Evolutionary conservation across 164 flowering plant genomes (phyloP).

Genomic region (Macadamia tetraphylla): DNA sequence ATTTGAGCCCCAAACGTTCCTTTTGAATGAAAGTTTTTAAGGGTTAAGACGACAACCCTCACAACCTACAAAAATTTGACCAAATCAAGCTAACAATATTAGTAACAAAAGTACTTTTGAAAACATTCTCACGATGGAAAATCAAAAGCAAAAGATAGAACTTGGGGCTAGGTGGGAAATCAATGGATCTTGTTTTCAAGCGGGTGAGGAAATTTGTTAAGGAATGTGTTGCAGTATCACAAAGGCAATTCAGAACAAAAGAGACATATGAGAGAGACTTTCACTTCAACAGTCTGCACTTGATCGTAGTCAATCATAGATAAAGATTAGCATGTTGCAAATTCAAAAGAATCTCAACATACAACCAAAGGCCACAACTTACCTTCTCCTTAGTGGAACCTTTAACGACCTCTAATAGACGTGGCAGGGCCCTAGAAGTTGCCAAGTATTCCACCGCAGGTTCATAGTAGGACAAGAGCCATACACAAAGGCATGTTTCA

Average conservation of each 20-base stretch:
- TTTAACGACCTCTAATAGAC: conserved; percentile 78
- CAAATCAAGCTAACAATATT: conserved; percentile 1
- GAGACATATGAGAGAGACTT: no score
- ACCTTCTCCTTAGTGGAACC: conserved; percentile 97
- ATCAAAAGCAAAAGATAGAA: no score
- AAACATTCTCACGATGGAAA: not conserved
- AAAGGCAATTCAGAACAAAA: no score
- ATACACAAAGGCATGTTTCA: conserved; percentile 92
- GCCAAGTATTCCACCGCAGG: conserved; percentile 89
- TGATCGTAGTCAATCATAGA: no score
- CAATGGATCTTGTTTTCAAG: no score
- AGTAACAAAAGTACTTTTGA: not conserved
- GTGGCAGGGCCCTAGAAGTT: conserved; percentile 73
- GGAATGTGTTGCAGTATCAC: no score
- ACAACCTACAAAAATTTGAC: conserved; percentile 61
- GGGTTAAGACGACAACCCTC: conserved; percentile 77
- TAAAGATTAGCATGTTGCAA: no score
- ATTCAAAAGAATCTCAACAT: conserved; percentile 4
- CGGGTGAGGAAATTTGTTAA: no score
- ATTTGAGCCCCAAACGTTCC: conserved; percentile 92
- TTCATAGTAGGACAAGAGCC: conserved; percentile 93
- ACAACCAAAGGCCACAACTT: conserved; percentile 8
- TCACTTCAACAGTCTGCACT: no score
- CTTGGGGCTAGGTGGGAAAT: no score
- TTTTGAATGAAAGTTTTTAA: conserved; percentile 77